Evolutionary conservation across 495 filamentous ascomycete genomes (phyloP), one percentile per base, ranked within the genome.

Genomic region (Filosporella fistucella): DNA sequence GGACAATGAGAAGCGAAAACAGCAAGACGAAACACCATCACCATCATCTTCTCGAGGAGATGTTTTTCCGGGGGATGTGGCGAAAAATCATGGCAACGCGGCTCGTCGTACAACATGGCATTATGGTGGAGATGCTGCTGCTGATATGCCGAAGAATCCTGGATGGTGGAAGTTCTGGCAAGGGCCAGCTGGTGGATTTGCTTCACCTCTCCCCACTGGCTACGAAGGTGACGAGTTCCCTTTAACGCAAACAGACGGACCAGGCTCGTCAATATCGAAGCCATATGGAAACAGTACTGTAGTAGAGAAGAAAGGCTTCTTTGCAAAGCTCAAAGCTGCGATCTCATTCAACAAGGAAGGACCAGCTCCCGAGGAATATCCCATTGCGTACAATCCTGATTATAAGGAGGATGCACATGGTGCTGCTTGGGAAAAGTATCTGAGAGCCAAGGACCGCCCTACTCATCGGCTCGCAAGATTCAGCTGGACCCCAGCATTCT

Each of bases 381-480:
- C 86, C 0, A 49, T 73, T 8, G 84, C 89, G 9, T 87, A 78
- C 58, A 81, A 87, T 42, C 71, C 80, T 43, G 73, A 85, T 17
- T 78, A 72, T 54, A 65, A 68, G 13, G 70, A 89, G 29, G 71
- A 85, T 33, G 78, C 85, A 44, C 68, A 77, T 24, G 81, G 79
- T 21, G 81, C 88, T 38, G 86, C 85, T 32, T 98, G 93, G 93
- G 81, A 85, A 62, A 83, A 82, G 44, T 96, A 89, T 61, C 67
- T 98, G 24, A 79, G 76, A 52, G 74, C 77, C 14, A 87, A 86
- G 52, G 87, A 97, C 54, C 83, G 94, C 20, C 88, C 89, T 21
- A 95, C 85, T 1, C 88, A 90, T 71, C 77, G 88, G 35, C 65
- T 95, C n/a, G 80, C 89, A 1, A 76, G 81, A 6, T 89, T 94